These are phyloP conservation scores for Infundibulicybe gibba DNA, from an alignment of 768 basidiomycete species.

Conservation along the genomic window DNA sequence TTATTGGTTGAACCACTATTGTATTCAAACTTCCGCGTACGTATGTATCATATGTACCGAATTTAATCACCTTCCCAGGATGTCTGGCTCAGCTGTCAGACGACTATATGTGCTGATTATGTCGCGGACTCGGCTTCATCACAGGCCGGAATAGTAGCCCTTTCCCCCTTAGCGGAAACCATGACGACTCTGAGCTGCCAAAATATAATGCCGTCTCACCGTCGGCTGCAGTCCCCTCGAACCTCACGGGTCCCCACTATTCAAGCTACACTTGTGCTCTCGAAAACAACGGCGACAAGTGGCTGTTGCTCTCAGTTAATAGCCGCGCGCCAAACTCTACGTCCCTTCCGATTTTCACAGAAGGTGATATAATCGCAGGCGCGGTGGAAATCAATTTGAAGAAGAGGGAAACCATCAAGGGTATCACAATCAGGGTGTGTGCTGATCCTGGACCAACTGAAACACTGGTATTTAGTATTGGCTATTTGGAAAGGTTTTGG, in stretches of 20 bases:
- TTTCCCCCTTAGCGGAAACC: conserved; percentile 1
- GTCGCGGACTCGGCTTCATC: no score
- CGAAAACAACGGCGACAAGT: conserved; percentile 41
- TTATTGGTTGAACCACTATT: no score
- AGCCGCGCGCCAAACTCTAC: conserved; percentile 38
- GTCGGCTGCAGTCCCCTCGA: neutral
- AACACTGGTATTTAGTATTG: neutral
- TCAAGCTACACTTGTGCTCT: conserved; percentile 19
- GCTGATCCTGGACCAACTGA: neutral
- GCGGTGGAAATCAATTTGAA: conserved; percentile 46
- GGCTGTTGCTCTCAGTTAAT: conserved; percentile 44
- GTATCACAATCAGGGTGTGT: conserved; percentile 43
- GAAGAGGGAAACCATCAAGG: conserved; percentile 46
- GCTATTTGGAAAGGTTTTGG: conserved; percentile 32
- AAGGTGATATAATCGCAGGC: conserved; percentile 48
- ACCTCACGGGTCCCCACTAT: conserved; percentile 27
- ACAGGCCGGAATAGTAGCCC: no score
- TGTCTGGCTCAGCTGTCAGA: no score
- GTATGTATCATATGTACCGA: no score
- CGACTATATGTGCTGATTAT: no score
- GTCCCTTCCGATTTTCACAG: conserved; percentile 40
- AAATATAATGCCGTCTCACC: conserved; percentile 9
- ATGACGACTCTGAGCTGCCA: conserved; percentile 14
- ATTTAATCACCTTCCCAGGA: no score
- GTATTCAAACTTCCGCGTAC: no score